Evolutionary conservation across 208 protist species (phyloP).

Genomic region (Leptomonas pyrrhocoris): DNA sequence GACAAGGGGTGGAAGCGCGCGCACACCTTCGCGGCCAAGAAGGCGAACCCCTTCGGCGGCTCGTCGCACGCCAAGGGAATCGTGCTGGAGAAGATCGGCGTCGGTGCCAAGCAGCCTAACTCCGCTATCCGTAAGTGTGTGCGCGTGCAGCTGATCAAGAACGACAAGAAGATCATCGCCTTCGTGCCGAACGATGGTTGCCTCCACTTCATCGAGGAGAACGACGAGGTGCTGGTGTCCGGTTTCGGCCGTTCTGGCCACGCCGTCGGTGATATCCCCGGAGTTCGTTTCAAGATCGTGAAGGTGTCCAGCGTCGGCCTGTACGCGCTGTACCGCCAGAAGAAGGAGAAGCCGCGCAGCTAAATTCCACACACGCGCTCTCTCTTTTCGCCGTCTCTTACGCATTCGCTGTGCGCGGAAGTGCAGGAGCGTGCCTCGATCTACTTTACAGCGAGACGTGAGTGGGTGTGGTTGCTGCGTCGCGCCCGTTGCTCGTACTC

Average conservation of each 20-base stretch:
- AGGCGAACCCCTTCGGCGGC: conserved; percentile 98
- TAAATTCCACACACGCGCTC: no score
- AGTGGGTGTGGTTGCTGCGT: no score
- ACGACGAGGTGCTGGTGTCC: conserved; percentile 99
- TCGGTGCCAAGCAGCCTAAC: conserved; percentile 99
- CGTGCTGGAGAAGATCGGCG: conserved; percentile 99
- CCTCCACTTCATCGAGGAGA: conserved; percentile 99
- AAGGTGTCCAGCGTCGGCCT: conserved; percentile 99
- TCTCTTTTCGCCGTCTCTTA: no score
- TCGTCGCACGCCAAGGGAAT: conserved; percentile 99
- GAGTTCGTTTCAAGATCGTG: conserved; percentile 99
- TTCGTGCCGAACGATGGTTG: conserved; percentile 99
- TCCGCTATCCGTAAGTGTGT: conserved; percentile 99
- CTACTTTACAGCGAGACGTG: no score
- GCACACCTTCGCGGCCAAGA: conserved; percentile 95
- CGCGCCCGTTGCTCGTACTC: no score
- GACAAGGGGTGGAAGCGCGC: conserved; percentile 99
- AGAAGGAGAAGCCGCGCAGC: conserved; percentile 98
- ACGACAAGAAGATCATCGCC: conserved; percentile 99
- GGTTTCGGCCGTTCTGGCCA: conserved; percentile 99
- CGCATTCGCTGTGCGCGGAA: no score
- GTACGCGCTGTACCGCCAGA: conserved; percentile 96
- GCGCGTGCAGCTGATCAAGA: conserved; percentile 99
- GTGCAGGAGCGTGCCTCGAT: no score
- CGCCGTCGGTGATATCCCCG: conserved; percentile 99